Evolutionary conservation across 768 basidiomycete genomes (phyloP).

Genomic region (Panellus pusillus): DNA sequence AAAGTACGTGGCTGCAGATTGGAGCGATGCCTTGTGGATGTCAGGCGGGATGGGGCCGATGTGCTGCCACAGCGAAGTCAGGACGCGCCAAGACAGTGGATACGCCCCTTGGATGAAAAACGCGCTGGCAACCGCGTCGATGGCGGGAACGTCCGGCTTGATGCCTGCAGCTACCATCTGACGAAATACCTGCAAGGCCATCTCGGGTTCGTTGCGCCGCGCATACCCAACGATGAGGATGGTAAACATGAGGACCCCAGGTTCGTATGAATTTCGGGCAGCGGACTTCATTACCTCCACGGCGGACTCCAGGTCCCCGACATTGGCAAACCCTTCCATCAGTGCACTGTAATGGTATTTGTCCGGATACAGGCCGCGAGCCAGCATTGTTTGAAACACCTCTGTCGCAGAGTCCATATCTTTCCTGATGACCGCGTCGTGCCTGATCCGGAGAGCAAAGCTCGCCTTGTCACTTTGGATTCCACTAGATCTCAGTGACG

Average conservation of each 20-base stretch:
- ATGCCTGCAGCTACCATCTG: slow-evolving; percentile 63
- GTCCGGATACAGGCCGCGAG: slow-evolving; percentile 70
- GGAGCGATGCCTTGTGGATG: slow-evolving; percentile 44
- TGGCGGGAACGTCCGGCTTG: slow-evolving; percentile 65
- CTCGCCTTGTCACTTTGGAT: slow-evolving; percentile 58
- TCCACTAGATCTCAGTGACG: slow-evolving; percentile 46
- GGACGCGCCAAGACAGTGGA: slow-evolving; percentile 48
- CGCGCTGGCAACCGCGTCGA: slow-evolving; percentile 71
- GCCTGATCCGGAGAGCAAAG: slow-evolving; percentile 61
- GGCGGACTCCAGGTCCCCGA: slow-evolving; percentile 62
- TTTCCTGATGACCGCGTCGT: slow-evolving; percentile 53
- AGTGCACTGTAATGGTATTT: slow-evolving; percentile 72
- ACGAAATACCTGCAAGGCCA: slow-evolving; percentile 56
- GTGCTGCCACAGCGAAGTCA: slow-evolving; percentile 64
- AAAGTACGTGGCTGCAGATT: slow-evolving; percentile 47
- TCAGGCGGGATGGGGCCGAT: slow-evolving; percentile 61
- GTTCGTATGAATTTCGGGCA: slow-evolving; percentile 46
- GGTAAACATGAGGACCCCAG: slow-evolving; percentile 73
- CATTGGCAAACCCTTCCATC: slow-evolving; percentile 68
- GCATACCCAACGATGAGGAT: slow-evolving; percentile 74
- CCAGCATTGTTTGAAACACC: slow-evolving; percentile 58
- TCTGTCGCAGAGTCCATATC: slow-evolving; percentile 53
- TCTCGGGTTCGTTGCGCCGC: slow-evolving; percentile 52
- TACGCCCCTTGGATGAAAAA: slow-evolving; percentile 60
- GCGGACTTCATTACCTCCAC: slow-evolving; percentile 55